Base-by-base conservation (phyloP, 2,329 filamentous ascomycete genomes). In the Aspergillus terreus region DNA sequence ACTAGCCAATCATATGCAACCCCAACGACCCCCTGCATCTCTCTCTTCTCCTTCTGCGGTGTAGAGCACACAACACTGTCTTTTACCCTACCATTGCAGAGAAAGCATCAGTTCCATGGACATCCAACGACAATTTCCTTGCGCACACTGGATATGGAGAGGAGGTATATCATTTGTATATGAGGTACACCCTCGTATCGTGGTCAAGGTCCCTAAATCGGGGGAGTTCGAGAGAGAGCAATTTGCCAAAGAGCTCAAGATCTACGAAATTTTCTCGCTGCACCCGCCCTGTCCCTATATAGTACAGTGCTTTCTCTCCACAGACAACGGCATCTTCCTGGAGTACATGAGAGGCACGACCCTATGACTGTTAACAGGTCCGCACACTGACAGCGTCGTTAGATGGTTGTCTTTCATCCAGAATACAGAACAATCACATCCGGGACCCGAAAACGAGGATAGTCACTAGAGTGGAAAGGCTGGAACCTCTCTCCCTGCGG, bases 81-180 rank as follows among this genome's bases (percentile, higher is more conserved):
- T 23, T 23, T 23, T 23, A 23, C 23, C 23, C 23, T 23, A 23
- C 23, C 23, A 23, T 23, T 23, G 23, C 23, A 23, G 23, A 6
- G 6, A 6, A 23, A 23, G 23, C 6, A 23, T 23, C 23, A 23
- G 23, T 5, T 5, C 23, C 23, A 64, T 63, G 60, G 50, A 56
- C 51, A 52, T 54, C 25, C 56, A 48, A 51, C 51, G 36, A 4
- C 55, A 58, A 45, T 60, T 59, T 44, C 54, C 59, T 36, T n/a
- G 10, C 48, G 57, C 60, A 4, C 58, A 60, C 44, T 65, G 58
- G 58, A 52, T 64, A 46, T 60, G 57, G 56, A 11, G 15, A 19
- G 62, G 62, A 55, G 61, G 45, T 6, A 65, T 64, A 47, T 65
- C 57, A 3, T 63, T 58, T 3, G 54, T 66, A 14, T 66, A 66